Evolutionary conservation across 2,329 filamentous ascomycete genomes (phyloP).

Genomic region (Annulohypoxylon truncatum): DNA sequence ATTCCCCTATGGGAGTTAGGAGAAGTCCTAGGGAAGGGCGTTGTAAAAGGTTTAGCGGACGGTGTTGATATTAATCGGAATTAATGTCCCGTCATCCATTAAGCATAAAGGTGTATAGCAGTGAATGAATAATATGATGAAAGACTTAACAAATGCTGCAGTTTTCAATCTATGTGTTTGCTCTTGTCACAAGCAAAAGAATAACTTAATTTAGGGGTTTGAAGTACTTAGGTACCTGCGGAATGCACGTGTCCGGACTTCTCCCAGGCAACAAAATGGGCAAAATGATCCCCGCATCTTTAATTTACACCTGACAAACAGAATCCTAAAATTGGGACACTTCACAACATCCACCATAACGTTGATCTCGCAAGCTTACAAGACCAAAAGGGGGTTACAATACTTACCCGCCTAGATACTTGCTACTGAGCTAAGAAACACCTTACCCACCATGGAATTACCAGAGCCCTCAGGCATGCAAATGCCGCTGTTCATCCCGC

Average conservation of each 20-base stretch:
- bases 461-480: conserved; percentile 8
- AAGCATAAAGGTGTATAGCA: conserved; percentile 1
- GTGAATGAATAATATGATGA: conserved; percentile 21
- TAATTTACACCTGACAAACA: not conserved
- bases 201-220: not conserved
- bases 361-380: not conserved
- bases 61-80: conserved; percentile 14
- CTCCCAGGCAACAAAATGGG: conserved; percentile 1
- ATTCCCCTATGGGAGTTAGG: not conserved
- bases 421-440: not conserved
- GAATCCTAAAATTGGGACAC: conserved; percentile 25
- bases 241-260: conserved; percentile 24
- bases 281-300: conserved; percentile 5
- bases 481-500: conserved; percentile 6
- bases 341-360: not conserved
- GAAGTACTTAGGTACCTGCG: not conserved
- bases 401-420: too few species aligned
- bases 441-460: conserved; percentile 11
- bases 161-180: not conserved
- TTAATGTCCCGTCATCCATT: conserved; percentile 8
- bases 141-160: not conserved
- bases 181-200: not conserved
- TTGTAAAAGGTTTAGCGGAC: not conserved
- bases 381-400: not conserved
- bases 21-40: not conserved